Percentiles rank a stretch among this genome's conserved stretches.
Conservation (phyloP, 352 stramenopile species). For the Phytophthora sojae region DNA sequence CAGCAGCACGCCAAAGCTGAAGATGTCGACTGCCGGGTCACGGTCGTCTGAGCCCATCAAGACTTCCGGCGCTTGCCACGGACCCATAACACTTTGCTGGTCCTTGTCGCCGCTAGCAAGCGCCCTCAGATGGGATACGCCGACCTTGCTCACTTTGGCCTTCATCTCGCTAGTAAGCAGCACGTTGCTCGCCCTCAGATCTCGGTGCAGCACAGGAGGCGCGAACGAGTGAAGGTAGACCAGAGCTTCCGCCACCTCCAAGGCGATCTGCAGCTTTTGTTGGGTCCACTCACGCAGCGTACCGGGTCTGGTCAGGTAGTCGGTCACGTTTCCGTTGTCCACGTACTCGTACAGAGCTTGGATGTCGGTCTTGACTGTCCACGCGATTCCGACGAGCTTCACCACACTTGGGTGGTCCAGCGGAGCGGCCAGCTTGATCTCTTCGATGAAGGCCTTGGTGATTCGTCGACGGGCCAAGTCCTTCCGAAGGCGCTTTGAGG, state of each 20-base stretch:
- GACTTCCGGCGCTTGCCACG: slow-evolving; percentile 54
- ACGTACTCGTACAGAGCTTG: slow-evolving; percentile 75
- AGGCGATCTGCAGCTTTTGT: slow-evolving; percentile 45
- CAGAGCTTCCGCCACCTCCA: slow-evolving; percentile 59
- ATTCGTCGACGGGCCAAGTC: slow-evolving; percentile 41
- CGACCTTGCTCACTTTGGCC: slow-evolving; percentile 39
- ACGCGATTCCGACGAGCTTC: slow-evolving; percentile 59
- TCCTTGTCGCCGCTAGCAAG: slow-evolving; percentile 12
- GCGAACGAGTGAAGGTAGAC: slow-evolving; percentile 67
- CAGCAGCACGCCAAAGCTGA: slow-evolving; percentile 48
- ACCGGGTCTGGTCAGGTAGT: slow-evolving; percentile 37
- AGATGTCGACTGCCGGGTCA: slow-evolving; percentile 43
- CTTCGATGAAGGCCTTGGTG: slow-evolving; percentile 51
- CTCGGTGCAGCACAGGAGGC: slow-evolving; percentile 56
- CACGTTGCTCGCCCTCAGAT: slow-evolving; percentile 67
- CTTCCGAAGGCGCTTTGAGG: slow-evolving; percentile 52
- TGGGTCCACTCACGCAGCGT: slow-evolving; percentile 43
- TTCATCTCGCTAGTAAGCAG: slow-evolving; percentile 41
- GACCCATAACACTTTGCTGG: slow-evolving; percentile 21
- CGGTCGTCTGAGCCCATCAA: slow-evolving; percentile 39
- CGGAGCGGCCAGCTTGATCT: slow-evolving; percentile 60
- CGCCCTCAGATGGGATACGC: slow-evolving; percentile 15
- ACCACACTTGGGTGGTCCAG: slow-evolving; percentile 62
- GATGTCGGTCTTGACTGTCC: slow-evolving; percentile 58
- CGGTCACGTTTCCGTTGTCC: slow-evolving; percentile 56